Conservation (phyloP, 768 basidiomycete species). For the Sutorius australiensis region DNA sequence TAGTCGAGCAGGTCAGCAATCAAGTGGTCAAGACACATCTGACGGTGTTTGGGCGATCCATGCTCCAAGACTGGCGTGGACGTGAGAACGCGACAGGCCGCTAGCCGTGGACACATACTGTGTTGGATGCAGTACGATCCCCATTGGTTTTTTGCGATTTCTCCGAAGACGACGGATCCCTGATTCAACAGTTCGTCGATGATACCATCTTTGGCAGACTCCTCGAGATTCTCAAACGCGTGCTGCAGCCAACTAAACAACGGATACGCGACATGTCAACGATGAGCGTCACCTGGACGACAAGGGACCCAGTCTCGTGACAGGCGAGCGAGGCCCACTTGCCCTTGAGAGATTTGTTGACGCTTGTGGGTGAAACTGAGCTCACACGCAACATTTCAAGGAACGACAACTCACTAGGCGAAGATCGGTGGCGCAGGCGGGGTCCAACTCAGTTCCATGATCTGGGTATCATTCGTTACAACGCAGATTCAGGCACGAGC, state of each 20-base stretch:
- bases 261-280: neutral
- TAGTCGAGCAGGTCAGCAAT: slow-evolving; percentile 74
- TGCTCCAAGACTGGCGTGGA: slow-evolving; percentile 68
- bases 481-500: neutral
- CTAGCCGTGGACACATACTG: slow-evolving; percentile 45
- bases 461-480: slow-evolving; percentile 39
- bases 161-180: slow-evolving; percentile 60
- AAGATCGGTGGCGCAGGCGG: slow-evolving; percentile 86
- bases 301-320: slow-evolving; percentile 86
- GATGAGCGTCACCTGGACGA: slow-evolving; percentile 61
- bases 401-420: slow-evolving; percentile 55
- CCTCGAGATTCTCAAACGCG: slow-evolving; percentile 82
- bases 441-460: slow-evolving; percentile 89
- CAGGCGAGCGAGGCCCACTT: slow-evolving; percentile 89
- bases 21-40: slow-evolving; percentile 75
- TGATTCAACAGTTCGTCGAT: slow-evolving; percentile 80
- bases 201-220: slow-evolving; percentile 79
- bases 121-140: slow-evolving; percentile 86
- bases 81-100: slow-evolving; percentile 2
- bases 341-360: slow-evolving; percentile 82
- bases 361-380: slow-evolving; percentile 40
- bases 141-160: slow-evolving; percentile 86
- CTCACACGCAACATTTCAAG: neutral
- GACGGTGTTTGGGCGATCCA: slow-evolving; percentile 69
- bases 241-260: slow-evolving; percentile 44